Base-by-base conservation (phyloP, 1,284 basidiomycete genomes). In the Fomitopsis pinicola region DNA sequence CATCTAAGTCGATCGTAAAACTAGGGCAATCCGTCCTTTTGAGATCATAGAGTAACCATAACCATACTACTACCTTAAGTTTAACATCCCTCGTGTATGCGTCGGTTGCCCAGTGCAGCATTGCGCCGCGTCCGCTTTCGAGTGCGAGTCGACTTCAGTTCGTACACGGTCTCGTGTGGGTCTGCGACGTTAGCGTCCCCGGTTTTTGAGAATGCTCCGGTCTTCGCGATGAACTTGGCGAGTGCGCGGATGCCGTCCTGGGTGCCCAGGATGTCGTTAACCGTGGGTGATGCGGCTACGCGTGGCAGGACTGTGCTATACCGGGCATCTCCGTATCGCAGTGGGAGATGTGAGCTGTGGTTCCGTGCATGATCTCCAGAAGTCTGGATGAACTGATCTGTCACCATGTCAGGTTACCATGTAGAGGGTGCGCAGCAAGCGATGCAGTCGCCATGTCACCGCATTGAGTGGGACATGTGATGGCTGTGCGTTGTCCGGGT, bases 171-270 rank as follows among this genome's bases (percentile, higher is more conserved):
- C 55, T 57, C 42, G 19, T 57, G 38, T 45, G 38, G 22, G 28
- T 42, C 38, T 12, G 55, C 55, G 12, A 33, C 15, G 38, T n/a
- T n/a, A 1, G 30, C 7, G 19, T 59, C 40, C 28, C 58, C 66
- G 55, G 64, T 63, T 54, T 65, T 67, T n/a, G 65, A 69, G 68
- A 74, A 74, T 7, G 73, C 71, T 2, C 68, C 69, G 22, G 67
- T 63, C 3, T 53, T 55, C 17, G 63, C 35, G 0, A 73, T 59
- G 67, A 75, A 74, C 35, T 60, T 36, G 12, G 63, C 66, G 5
- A 72, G 59, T 2, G 72, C 69, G 9, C 52, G 50, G 33, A 73
- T 67, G 44, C 44, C 44, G 22, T 22, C 22, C 22, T 22, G 22
- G 22, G 22, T 22, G 22, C 22, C 22, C 22, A 22, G 22, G 22